A percentile compares a stretch with the other conserved stretches of the same genome.
Evolutionary conservation across 1,139 yeast genomes (phyloP).

Genomic region (Geotrichum australiense): DNA sequence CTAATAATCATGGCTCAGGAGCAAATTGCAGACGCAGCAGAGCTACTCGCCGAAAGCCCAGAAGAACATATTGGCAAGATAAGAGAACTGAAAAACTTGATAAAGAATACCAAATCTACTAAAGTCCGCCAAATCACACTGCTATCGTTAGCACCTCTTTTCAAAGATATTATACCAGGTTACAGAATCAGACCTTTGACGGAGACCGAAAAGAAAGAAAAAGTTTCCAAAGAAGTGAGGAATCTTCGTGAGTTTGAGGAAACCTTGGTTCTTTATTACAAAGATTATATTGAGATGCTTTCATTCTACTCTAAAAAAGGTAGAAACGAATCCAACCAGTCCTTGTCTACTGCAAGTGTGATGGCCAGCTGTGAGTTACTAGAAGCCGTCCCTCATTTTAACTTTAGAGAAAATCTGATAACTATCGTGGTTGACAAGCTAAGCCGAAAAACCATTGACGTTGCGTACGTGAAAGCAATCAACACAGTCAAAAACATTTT

Average conservation of each 20-base stretch:
- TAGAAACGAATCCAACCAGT: slow-evolving; percentile 32
- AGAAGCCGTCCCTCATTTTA: slow-evolving; percentile 67
- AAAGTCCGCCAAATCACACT: slow-evolving; percentile 68
- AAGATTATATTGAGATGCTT: slow-evolving; percentile 56
- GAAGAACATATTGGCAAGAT: slow-evolving; percentile 71
- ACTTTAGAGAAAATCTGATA: slow-evolving; percentile 66
- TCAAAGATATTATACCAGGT: slow-evolving; percentile 80
- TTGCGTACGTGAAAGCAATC: slow-evolving; percentile 53
- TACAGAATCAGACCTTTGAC: slow-evolving; percentile 78
- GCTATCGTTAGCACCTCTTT: slow-evolving; percentile 74
- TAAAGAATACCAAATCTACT: slow-evolving; percentile 54
- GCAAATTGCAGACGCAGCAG: slow-evolving; percentile 76
- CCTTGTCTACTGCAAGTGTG: slow-evolving; percentile 53
- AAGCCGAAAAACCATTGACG: slow-evolving; percentile 28
- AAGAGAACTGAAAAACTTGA: slow-evolving; percentile 63
- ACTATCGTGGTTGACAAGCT: slow-evolving; percentile 50
- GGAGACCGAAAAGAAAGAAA: slow-evolving; percentile 73
- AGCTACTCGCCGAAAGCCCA: slow-evolving; percentile 76
- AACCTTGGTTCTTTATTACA: slow-evolving; percentile 60
- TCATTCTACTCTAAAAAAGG: slow-evolving; percentile 25
- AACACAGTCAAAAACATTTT: slow-evolving; percentile 59
- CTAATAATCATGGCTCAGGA: slow-evolving; percentile 64
- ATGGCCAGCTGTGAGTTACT: slow-evolving; percentile 77
- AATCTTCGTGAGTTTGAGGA: slow-evolving; percentile 76
- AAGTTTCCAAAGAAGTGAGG: slow-evolving; percentile 75